Percentiles rank a stretch among this genome's conserved stretches.
These are phyloP conservation scores for Pseudocercospora vitis DNA, from an alignment of 2,329 filamentous ascomycete species.

Conservation along the genomic window DNA sequence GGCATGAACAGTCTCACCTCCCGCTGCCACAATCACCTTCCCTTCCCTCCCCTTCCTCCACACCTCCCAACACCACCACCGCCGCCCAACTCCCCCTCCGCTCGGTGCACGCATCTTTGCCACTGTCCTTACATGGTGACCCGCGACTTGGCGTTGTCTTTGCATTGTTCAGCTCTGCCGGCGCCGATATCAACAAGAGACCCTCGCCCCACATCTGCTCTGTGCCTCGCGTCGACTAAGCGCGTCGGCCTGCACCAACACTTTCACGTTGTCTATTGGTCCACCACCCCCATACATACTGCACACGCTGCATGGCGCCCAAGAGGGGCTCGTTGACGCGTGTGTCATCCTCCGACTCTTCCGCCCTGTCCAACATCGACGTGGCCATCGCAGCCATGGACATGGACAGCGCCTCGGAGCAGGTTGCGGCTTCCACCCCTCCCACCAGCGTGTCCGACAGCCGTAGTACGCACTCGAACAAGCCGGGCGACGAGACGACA, in stretches of 20 bases:
- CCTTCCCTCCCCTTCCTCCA: constrained; percentile 4
- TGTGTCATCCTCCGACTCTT: constrained; percentile 45
- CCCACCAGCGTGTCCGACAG: constrained; percentile 66
- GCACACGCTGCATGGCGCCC: constrained; percentile 10
- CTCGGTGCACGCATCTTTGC: background rate
- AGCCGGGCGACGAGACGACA: constrained; percentile 28
- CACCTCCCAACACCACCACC: constrained; percentile 1
- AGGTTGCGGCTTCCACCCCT: constrained; percentile 58
- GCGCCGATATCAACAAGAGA: background rate
- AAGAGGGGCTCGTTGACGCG: constrained; percentile 30
- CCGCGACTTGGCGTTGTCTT: background rate
- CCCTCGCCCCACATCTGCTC: constrained; percentile 11
- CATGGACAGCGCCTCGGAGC: constrained; percentile 43
- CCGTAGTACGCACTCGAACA: constrained; percentile 52
- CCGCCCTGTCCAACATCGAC: constrained; percentile 45
- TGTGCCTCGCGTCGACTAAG: constrained; percentile 9
- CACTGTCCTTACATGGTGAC: background rate
- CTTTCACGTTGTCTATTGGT: constrained; percentile 3
- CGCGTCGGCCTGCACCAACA: constrained; percentile 6
- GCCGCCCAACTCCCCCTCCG: background rate
- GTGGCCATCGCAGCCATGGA: constrained; percentile 36
- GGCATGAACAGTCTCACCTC: constrained; percentile 9
- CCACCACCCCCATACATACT: background rate
- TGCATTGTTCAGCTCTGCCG: background rate
- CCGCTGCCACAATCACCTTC: background rate